Evolutionary conservation across 73 alveolate species (phyloP).

Genomic region (Stentor coeruleus): DNA sequence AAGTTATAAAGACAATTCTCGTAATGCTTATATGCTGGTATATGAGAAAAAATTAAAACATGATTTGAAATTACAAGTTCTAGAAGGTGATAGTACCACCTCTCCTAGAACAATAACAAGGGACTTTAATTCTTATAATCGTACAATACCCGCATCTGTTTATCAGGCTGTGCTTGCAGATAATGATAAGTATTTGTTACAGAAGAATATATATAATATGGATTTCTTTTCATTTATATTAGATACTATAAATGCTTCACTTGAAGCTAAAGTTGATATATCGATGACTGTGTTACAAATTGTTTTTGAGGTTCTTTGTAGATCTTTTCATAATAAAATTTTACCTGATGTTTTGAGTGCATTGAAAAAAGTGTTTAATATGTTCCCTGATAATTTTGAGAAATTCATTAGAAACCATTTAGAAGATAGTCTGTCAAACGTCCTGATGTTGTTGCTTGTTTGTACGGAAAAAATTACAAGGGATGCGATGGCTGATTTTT

Average conservation of each 20-base stretch:
- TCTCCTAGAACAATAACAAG: slow-evolving; percentile 18
- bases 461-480: slow-evolving; percentile 18
- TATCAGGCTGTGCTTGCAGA: slow-evolving; percentile 20
- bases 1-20: slow-evolving; percentile 54
- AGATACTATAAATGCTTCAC: neutral
- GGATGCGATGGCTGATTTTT: slow-evolving; percentile 11
- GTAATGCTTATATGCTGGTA: slow-evolving; percentile 96
- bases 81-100: slow-evolving; percentile 25
- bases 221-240: slow-evolving; percentile 19
- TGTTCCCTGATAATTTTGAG: slow-evolving; percentile 11
- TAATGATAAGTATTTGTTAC: slow-evolving; percentile 17
- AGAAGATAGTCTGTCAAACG: neutral
- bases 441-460: neutral
- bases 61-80: slow-evolving; percentile 39
- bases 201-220: neutral
- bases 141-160: slow-evolving; percentile 44
- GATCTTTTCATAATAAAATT: neutral
- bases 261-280: neutral
- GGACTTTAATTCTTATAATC: neutral
- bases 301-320: neutral
- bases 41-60: slow-evolving; percentile 82
- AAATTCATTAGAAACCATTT: neutral
- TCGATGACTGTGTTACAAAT: neutral
- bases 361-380: neutral
- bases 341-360: neutral